Percentiles rank a stretch among this genome's conserved stretches.
phyloP scores from a whole-genome alignment of 1,139 yeast genomes.

The Yamadazyma diospyri region DNA sequence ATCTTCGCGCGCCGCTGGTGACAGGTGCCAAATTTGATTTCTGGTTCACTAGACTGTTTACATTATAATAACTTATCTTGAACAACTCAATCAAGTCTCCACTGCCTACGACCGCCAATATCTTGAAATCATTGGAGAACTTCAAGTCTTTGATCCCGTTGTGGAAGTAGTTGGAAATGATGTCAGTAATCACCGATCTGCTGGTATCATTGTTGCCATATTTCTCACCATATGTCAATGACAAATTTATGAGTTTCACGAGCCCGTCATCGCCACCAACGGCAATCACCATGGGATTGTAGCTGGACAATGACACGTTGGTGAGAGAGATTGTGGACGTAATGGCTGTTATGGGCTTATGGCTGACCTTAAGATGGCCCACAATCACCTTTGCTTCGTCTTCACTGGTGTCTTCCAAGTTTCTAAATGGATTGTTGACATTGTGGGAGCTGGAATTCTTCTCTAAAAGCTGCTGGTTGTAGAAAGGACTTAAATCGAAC shows the following conservation, averaged over 20 bases:
- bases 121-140: slow-evolving; percentile 66
- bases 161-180: slow-evolving; percentile 60
- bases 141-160: slow-evolving; percentile 59
- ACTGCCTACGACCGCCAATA: slow-evolving; percentile 53
- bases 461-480: slow-evolving; percentile 4
- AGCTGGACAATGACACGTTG: slow-evolving; percentile 16
- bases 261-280: slow-evolving; percentile 68
- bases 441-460: not conserved
- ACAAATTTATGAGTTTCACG: slow-evolving; percentile 53
- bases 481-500: slow-evolving; percentile 35
- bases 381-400: slow-evolving; percentile 19
- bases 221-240: slow-evolving; percentile 19
- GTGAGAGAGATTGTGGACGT: slow-evolving; percentile 22
- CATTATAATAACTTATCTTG: slow-evolving; percentile 42
- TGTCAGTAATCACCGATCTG: slow-evolving; percentile 49
- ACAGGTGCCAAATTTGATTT: slow-evolving; percentile 7
- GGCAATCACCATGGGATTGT: slow-evolving; percentile 49
- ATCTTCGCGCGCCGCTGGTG: slow-evolving; percentile 18
- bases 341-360: slow-evolving; percentile 46
- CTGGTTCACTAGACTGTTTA: slow-evolving; percentile 28
- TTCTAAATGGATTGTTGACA: slow-evolving; percentile 2
- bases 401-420: not conserved
- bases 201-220: slow-evolving; percentile 20
- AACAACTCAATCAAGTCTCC: slow-evolving; percentile 59
- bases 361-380: slow-evolving; percentile 61